A percentile compares a stretch with the other conserved stretches of the same genome.
Evolutionary conservation across 495 filamentous ascomycete genomes (phyloP).

Genomic region (Evansstolkia leycettana): DNA sequence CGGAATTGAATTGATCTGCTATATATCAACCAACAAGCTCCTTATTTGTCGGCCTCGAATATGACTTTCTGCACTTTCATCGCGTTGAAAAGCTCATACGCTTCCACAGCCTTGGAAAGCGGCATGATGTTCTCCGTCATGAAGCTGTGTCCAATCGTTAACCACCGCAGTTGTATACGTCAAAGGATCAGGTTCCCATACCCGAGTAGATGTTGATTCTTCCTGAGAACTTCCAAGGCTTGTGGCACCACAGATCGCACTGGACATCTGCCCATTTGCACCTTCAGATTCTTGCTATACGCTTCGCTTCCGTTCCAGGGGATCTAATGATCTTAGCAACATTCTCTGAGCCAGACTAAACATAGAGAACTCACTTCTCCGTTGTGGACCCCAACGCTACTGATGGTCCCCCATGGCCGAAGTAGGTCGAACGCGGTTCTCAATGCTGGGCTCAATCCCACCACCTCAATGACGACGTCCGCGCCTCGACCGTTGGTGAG

Average conservation of each 20-base stretch:
- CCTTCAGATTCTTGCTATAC: slow-evolving; percentile 76
- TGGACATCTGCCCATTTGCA: slow-evolving; percentile 94
- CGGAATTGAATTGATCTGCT: too few species aligned
- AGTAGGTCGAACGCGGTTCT: slow-evolving; percentile 75
- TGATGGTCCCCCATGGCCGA: slow-evolving; percentile 77
- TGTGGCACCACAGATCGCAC: slow-evolving; percentile 73
- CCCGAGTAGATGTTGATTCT: slow-evolving; percentile 73
- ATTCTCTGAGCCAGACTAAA: not conserved
- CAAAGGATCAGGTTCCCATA: slow-evolving; percentile 30
- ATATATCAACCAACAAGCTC: not conserved
- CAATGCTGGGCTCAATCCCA: slow-evolving; percentile 74
- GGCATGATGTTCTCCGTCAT: slow-evolving; percentile 94
- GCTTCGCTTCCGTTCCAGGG: slow-evolving; percentile 75
- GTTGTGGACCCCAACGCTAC: slow-evolving; percentile 88
- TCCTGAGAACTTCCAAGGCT: slow-evolving; percentile 64
- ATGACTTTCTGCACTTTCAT: slow-evolving; percentile 85
- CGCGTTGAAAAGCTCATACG: slow-evolving; percentile 82
- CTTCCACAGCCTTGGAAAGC: slow-evolving; percentile 69
- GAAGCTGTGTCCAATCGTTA: slow-evolving; percentile 43
- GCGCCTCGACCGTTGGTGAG: slow-evolving; percentile 75
- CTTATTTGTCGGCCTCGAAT: slow-evolving; percentile 41
- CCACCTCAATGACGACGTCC: slow-evolving; percentile 85
- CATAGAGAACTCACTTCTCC: slow-evolving; percentile 46
- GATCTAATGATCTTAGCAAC: slow-evolving; percentile 37
- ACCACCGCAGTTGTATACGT: slow-evolving; percentile 8